Conservation (phyloP, 805 yeast genomes). For the Saccharomycopsis fodiens region DNA sequence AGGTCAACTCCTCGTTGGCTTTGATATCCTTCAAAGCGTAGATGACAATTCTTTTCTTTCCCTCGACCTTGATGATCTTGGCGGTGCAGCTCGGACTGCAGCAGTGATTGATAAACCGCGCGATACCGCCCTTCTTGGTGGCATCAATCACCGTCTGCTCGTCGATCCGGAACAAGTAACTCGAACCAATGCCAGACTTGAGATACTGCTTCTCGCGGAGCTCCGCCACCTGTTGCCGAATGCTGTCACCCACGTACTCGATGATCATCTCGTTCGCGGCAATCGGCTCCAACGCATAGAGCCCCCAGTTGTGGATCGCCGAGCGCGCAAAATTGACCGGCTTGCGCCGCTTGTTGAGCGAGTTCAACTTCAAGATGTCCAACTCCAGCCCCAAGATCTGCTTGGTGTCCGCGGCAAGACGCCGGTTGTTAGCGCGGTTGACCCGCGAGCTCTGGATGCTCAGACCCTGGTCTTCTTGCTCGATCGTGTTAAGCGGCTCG, state of each 20-base stretch:
- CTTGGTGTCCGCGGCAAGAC: slow-evolving; percentile 82
- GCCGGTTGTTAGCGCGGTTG: slow-evolving; percentile 78
- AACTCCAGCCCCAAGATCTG: slow-evolving; percentile 74
- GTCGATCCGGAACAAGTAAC: slow-evolving; percentile 86
- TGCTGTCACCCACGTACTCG: slow-evolving; percentile 93
- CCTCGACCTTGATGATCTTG: slow-evolving; percentile 90
- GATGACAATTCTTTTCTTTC: slow-evolving; percentile 86
- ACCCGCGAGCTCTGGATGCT: slow-evolving; percentile 66
- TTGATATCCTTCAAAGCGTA: slow-evolving; percentile 85
- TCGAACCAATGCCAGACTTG: slow-evolving; percentile 90
- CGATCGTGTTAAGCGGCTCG: slow-evolving; percentile 61
- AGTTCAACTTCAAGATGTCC: slow-evolving; percentile 76
- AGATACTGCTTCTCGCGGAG: slow-evolving; percentile 79
- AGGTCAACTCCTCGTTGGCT: slow-evolving; percentile 87
- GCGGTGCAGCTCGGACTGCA: slow-evolving; percentile 98
- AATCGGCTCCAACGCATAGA: slow-evolving; percentile 91
- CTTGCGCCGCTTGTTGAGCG: slow-evolving; percentile 80
- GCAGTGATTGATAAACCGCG: slow-evolving; percentile 94
- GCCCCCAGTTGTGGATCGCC: slow-evolving; percentile 97
- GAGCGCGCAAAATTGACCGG: slow-evolving; percentile 96
- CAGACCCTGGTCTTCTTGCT: slow-evolving; percentile 16
- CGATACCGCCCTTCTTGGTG: slow-evolving; percentile 94
- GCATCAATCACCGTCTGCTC: slow-evolving; percentile 96
- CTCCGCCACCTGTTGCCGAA: slow-evolving; percentile 91
- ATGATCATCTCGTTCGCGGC: slow-evolving; percentile 96